A percentile compares a stretch with the other conserved stretches of the same genome.
Conservation (phyloP, 2,329 filamentous ascomycete genomes). For the Colletotrichum plurivorum region DNA sequence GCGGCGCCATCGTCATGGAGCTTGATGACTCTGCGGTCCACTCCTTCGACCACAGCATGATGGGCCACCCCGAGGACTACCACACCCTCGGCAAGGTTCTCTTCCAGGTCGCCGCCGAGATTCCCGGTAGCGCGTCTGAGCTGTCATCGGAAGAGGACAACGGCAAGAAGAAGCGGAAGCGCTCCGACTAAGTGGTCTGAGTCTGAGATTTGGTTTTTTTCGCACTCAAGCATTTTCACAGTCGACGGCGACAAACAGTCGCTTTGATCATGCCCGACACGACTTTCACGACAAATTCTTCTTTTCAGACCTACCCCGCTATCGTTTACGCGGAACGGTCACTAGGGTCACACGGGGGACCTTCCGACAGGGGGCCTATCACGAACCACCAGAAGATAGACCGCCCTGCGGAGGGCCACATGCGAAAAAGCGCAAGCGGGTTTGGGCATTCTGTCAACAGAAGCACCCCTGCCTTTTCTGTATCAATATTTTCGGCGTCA, state of each 20-base stretch:
- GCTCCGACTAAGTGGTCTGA: slow-evolving; percentile 67
- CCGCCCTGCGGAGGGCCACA: slow-evolving; percentile 52
- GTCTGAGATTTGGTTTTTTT: slow-evolving; percentile 34
- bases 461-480: slow-evolving; percentile 56
- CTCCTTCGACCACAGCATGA: slow-evolving; percentile 59
- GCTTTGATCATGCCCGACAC: slow-evolving; percentile 49
- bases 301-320: slow-evolving; percentile 41
- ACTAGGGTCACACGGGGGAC: slow-evolving; percentile 44
- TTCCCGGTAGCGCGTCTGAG: slow-evolving; percentile 76
- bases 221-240: slow-evolving; percentile 34
- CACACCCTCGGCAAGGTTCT: slow-evolving; percentile 81
- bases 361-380: slow-evolving; percentile 23
- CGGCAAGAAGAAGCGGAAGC: slow-evolving; percentile 83
- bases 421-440: slow-evolving; percentile 57
- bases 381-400: slow-evolving; percentile 43
- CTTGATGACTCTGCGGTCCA: slow-evolving; percentile 78
- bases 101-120: slow-evolving; percentile 83
- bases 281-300: slow-evolving; percentile 45
- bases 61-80: slow-evolving; percentile 69
- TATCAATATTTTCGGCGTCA: slow-evolving; percentile 57
- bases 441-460: slow-evolving; percentile 56
- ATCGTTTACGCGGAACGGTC: slow-evolving; percentile 48
- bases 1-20: slow-evolving; percentile 91
- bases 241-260: slow-evolving; percentile 36
- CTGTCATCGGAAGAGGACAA: slow-evolving; percentile 67